phyloP scores from a whole-genome alignment of 306 rosid genomes.

The Sindora glabra region DNA sequence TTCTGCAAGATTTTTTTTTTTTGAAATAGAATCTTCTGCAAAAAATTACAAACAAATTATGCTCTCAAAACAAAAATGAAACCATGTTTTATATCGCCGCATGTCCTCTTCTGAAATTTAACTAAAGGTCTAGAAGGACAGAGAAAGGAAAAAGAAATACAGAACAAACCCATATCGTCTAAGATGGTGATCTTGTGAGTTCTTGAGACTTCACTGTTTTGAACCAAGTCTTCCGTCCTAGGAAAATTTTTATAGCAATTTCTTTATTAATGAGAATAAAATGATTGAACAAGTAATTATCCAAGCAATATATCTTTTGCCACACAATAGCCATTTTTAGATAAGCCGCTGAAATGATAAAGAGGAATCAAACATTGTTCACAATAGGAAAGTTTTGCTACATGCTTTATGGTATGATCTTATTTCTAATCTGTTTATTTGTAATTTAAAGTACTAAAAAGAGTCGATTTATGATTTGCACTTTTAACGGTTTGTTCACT shows the following conservation, averaged over 20 bases:
- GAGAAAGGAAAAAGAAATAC: not conserved
- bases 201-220: conserved; percentile 24
- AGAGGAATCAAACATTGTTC: not conserved
- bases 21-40: too few species aligned
- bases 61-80: conserved; percentile 2
- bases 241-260: conserved; percentile 22
- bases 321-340: not conserved
- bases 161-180: conserved; percentile 38
- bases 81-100: not conserved
- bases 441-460: too few species aligned
- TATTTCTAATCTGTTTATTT: too few species aligned
- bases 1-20: too few species aligned
- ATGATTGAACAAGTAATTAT: too few species aligned
- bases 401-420: too few species aligned
- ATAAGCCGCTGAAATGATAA: not conserved
- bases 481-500: too few species aligned
- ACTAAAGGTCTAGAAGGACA: too few species aligned
- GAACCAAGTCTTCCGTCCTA: conserved; percentile 40
- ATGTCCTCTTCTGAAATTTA: not conserved
- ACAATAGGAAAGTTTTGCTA: too few species aligned
- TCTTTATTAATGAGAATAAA: conserved; percentile 1
- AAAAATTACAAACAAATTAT: conserved; percentile 9
- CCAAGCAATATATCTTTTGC: not conserved
- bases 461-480: too few species aligned
- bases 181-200: conserved; percentile 16